Conservation (phyloP, 2,329 filamentous ascomycete species). For the Fusarium sp. region DNA sequence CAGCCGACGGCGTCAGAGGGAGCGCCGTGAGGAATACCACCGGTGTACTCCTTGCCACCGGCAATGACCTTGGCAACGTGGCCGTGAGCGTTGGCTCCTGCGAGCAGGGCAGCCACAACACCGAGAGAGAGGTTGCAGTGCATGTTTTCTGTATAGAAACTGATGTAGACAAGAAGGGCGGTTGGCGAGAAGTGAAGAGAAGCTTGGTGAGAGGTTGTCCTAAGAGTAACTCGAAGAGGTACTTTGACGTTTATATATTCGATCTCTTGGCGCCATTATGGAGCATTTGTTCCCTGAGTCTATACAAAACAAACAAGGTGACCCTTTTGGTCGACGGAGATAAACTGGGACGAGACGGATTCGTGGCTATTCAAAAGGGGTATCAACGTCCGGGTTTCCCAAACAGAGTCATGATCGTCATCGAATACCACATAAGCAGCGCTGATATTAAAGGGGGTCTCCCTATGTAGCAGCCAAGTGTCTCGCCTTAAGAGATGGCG, state of each 20-base stretch:
- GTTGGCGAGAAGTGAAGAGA: neutral
- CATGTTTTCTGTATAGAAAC: slow-evolving; percentile 16
- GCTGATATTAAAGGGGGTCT: slow-evolving; percentile 26
- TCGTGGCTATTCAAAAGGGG: slow-evolving; percentile 31
- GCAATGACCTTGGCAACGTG: slow-evolving; percentile 47
- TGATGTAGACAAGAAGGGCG: neutral
- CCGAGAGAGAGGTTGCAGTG: slow-evolving; percentile 27
- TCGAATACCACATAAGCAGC: slow-evolving; percentile 3
- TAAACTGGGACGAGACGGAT: slow-evolving; percentile 25
- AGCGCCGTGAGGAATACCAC: slow-evolving; percentile 49
- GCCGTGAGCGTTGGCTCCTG: slow-evolving; percentile 49
- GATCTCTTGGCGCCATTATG: neutral
- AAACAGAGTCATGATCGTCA: slow-evolving; percentile 22
- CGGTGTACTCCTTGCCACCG: slow-evolving; percentile 50
- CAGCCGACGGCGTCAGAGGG: slow-evolving; percentile 53
- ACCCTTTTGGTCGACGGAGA: slow-evolving; percentile 36
- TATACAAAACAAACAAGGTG: slow-evolving; percentile 17
- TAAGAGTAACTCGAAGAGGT: neutral
- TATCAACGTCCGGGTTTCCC: slow-evolving; percentile 27
- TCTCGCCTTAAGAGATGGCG: slow-evolving; percentile 3
- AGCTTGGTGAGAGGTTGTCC: slow-evolving; percentile 15
- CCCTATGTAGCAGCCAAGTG: slow-evolving; percentile 21
- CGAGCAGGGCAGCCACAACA: slow-evolving; percentile 44
- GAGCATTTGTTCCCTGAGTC: slow-evolving; percentile 3
- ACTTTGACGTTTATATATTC: slow-evolving; percentile 24